Conservation (phyloP, 2,329 filamentous ascomycete genomes). For the Claviceps purpurea region DNA sequence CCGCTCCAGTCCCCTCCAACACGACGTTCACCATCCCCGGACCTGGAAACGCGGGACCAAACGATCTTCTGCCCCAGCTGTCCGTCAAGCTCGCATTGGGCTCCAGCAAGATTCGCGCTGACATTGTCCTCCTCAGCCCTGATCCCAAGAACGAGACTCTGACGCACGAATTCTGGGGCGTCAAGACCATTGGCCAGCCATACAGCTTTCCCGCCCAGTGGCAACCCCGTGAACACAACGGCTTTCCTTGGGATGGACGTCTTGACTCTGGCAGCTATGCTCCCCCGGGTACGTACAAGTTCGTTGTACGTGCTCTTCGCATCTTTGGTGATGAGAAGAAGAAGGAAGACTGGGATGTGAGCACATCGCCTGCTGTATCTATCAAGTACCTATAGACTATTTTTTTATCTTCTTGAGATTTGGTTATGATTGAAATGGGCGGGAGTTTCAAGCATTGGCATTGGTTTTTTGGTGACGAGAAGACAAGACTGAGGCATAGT, state of each 20-base stretch:
- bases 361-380: conserved; percentile 28
- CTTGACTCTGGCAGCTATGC: conserved; percentile 33
- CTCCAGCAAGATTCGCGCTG: conserved; percentile 27
- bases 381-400: conserved; percentile 25
- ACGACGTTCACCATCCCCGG: conserved; percentile 28
- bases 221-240: conserved; percentile 12
- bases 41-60: conserved; percentile 20
- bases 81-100: conserved; percentile 31
- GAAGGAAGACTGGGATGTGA: conserved; percentile 32
- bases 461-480: not conserved
- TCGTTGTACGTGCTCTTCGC: conserved; percentile 33
- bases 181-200: conserved; percentile 29
- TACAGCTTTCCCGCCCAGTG: conserved; percentile 26
- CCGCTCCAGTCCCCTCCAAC: conserved; percentile 17
- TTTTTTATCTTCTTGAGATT: no score
- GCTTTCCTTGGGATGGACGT: conserved; percentile 30
- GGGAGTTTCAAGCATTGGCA: no score
- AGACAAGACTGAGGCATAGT: not conserved
- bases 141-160: conserved; percentile 10
- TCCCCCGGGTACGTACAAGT: conserved; percentile 34
- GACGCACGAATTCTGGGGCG: conserved; percentile 22
- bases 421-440: no score
- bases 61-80: conserved; percentile 24
- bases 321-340: conserved; percentile 35
- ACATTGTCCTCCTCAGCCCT: conserved; percentile 26